Percentiles rank a stretch among this genome's conserved stretches.
These are phyloP conservation scores for Histomonas meleagridis DNA, from an alignment of 208 protist species.

Conservation along the genomic window DNA sequence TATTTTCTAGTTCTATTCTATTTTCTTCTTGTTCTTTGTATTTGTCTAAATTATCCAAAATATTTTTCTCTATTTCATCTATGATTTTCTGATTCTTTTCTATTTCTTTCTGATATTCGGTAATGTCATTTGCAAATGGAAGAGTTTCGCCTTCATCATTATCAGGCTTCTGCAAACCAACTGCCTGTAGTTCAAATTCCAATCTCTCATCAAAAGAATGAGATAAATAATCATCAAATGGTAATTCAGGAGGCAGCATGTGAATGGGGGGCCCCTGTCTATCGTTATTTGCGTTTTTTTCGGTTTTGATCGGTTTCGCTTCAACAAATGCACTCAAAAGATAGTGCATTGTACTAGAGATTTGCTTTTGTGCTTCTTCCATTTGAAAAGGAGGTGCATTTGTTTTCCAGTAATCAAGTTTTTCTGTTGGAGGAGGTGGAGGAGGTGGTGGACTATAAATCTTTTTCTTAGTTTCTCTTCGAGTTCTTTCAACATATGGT, in stretches of 20 bases:
- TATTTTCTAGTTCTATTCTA: too few relatives aligned
- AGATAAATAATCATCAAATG: not conserved
- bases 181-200: not conserved
- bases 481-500: too few relatives aligned
- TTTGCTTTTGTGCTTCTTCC: not conserved
- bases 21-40: not conserved
- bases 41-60: not conserved
- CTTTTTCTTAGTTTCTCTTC: too few relatives aligned
- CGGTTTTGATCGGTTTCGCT: not conserved
- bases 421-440: not conserved
- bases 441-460: not conserved
- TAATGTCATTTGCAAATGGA: not conserved
- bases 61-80: not conserved
- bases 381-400: not conserved
- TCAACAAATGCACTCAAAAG: conserved; percentile 6
- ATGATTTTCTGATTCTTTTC: not conserved
- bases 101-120: not conserved
- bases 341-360: not conserved
- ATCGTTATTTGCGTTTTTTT: not conserved
- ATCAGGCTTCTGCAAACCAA: not conserved
- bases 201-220: not conserved
- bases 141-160: not conserved
- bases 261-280: not conserved
- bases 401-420: not conserved
- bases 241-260: not conserved